Evolutionary conservation across 768 basidiomycete genomes (phyloP), one percentile per base, ranked within the genome.

Genomic region (Lactarius akahatsu): DNA sequence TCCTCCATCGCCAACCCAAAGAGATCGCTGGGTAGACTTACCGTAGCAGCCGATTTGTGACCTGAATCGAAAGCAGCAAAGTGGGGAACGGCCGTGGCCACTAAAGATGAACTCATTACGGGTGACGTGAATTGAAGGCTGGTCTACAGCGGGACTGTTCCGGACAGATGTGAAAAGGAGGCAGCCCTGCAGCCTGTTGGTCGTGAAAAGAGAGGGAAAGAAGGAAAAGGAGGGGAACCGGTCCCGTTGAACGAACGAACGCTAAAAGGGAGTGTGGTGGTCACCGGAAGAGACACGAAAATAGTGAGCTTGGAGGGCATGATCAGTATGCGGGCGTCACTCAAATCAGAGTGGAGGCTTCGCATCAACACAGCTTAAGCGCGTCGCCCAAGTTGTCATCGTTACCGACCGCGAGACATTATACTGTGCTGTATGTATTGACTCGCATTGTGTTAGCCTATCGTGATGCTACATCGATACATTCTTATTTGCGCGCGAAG

Each of bases 141-240:
- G 63, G 15, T 70, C 64, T 59, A 65, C 68, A 67, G 60, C 65
- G 69, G 59, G 58, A 55, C 73, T 73, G 73, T 73, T 67, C 69
- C 71, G 55, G 69, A 71, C 70, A 73, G 71, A 72, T 67, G 70
- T 67, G 73, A 71, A 67, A 68, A 55, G 61, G 72, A 68, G 74
- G 72, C 69, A 73, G 77, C 73, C 78, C 80, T 75, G 69, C 63
- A 30, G 72, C 72, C 74, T 72, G 73, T 73, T 72, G 72, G 68
- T 64, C 41, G 70, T 73, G 67, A 71, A 67, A 67, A 71, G 71
- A 69, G 45, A 61, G 65, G 41, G 61, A 57, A 64, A 65, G 63
- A 43, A 57, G 58, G 64, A 67, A 63, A 50, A 59, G 60, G 62
- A 64, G 64, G 62, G 65, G 68, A 69, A 59, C 65, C 67, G 18